A percentile compares a stretch with the other conserved stretches of the same genome.
Conservation (phyloP, 2,329 filamentous ascomycete genomes). For the Clarireedia paspali region DNA sequence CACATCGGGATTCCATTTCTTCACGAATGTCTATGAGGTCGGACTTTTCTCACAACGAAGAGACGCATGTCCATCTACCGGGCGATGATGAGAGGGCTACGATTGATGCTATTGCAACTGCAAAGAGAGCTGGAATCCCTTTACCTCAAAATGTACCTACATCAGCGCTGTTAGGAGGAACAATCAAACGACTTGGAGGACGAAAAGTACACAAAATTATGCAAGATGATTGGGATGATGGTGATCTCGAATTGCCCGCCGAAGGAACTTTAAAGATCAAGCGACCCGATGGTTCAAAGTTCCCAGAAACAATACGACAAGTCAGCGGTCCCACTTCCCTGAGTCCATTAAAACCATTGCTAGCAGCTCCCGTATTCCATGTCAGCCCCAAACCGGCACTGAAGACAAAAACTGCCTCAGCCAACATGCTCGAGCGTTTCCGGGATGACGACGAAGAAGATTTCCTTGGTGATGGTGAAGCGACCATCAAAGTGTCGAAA, state of each 20-base stretch:
- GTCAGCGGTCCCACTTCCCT: slow-evolving; percentile 43
- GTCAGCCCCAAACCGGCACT: slow-evolving; percentile 20
- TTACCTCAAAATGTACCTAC: slow-evolving; percentile 79
- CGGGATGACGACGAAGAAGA: slow-evolving; percentile 55
- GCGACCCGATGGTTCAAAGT: slow-evolving; percentile 48
- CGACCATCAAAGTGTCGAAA: slow-evolving; percentile 63
- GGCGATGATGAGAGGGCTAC: slow-evolving; percentile 81
- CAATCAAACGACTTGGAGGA: slow-evolving; percentile 81
- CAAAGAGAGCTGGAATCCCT: slow-evolving; percentile 83
- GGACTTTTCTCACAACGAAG: slow-evolving; percentile 42
- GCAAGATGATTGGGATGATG: slow-evolving; percentile 74
- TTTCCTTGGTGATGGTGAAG: slow-evolving; percentile 54
- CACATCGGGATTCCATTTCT: slow-evolving; percentile 69
- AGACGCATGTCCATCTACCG: slow-evolving; percentile 78
- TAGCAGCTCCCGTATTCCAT: slow-evolving; percentile 27
- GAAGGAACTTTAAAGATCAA: slow-evolving; percentile 57
- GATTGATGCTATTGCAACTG: slow-evolving; percentile 77
- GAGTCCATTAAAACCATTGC: slow-evolving; percentile 43
- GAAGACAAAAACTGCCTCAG: slow-evolving; percentile 20
- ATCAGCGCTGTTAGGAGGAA: slow-evolving; percentile 84
- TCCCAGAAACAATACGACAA: slow-evolving; percentile 62
- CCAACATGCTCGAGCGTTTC: slow-evolving; percentile 54
- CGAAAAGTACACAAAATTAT: slow-evolving; percentile 65
- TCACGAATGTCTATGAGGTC: slow-evolving; percentile 10
- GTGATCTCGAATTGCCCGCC: slow-evolving; percentile 64